These are phyloP conservation scores for Saturnispora hagleri DNA, from an alignment of 805 yeast species.

Conservation along the genomic window DNA sequence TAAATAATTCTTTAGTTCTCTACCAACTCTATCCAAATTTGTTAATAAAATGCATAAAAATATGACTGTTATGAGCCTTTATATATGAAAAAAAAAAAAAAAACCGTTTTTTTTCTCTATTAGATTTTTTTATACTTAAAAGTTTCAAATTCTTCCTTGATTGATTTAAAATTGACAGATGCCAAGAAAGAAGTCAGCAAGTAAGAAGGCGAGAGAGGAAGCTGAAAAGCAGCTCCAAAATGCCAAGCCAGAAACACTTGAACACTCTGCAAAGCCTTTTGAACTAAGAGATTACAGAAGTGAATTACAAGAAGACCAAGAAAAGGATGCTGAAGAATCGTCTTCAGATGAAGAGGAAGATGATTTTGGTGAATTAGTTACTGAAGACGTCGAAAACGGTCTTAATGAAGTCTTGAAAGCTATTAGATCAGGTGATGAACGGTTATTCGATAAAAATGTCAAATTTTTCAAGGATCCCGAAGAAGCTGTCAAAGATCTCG, in stretches of 20 bases:
- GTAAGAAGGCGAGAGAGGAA: slow-evolving; percentile 57
- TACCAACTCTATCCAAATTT: too few species aligned
- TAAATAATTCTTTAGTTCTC: not conserved
- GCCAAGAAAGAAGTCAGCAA: slow-evolving; percentile 85
- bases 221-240: slow-evolving; percentile 2
- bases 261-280: slow-evolving; percentile 6
- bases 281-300: slow-evolving; percentile 9
- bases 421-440: slow-evolving; percentile 56
- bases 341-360: slow-evolving; percentile 54
- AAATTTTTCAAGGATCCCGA: slow-evolving; percentile 63
- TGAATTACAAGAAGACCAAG: slow-evolving; percentile 14
- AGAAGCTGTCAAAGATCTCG: slow-evolving; percentile 45
- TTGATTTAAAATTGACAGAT: slow-evolving; percentile 25
- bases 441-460: slow-evolving; percentile 56
- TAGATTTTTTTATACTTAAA: not conserved
- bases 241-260: not conserved
- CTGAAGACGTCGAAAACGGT: slow-evolving; percentile 78
- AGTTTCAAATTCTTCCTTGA: not conserved
- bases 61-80: not conserved
- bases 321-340: slow-evolving; percentile 17
- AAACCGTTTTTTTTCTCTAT: not conserved
- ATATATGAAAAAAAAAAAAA: slow-evolving; percentile 7
- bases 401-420: slow-evolving; percentile 64
- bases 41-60: too few species aligned
- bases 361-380: slow-evolving; percentile 79